phyloP scores from a whole-genome alignment of 2,329 filamentous ascomycete genomes.

The Didymella sp. region DNA sequence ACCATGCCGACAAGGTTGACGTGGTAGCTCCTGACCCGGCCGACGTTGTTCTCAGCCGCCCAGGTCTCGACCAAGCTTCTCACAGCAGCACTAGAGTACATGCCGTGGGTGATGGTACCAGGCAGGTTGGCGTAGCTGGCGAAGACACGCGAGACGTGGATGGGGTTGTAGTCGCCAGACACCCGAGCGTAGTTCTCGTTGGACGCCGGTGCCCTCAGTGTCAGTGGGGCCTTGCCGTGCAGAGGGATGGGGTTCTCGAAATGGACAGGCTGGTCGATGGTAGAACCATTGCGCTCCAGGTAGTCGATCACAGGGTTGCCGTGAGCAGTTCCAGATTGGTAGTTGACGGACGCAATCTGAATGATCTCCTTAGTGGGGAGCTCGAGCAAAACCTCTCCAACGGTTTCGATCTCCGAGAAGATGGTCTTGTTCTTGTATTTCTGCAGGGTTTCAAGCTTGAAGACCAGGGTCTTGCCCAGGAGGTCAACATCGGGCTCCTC shows the following conservation, averaged over 20 bases:
- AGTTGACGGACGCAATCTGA: conserved; percentile 96
- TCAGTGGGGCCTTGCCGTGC: conserved; percentile 87
- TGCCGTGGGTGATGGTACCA: conserved; percentile 97
- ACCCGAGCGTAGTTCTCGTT: conserved; percentile 98
- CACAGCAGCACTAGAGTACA: conserved; percentile 98
- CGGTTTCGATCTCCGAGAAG: conserved; percentile 89
- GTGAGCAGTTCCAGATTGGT: conserved; percentile 87
- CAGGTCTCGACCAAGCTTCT: conserved; percentile 96
- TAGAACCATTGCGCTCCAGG: conserved; percentile 86
- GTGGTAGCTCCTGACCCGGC: conserved; percentile 96
- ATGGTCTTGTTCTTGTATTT: conserved; percentile 94
- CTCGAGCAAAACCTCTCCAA: conserved; percentile 91
- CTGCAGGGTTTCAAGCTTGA: conserved; percentile 91
- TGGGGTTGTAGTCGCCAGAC: conserved; percentile 98
- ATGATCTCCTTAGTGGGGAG: conserved; percentile 97
- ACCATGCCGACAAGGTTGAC: conserved; percentile 99
- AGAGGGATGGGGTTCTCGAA: conserved; percentile 98
- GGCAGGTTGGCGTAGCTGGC: conserved; percentile 93
- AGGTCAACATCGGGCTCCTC: conserved; percentile 86
- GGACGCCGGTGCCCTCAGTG: conserved; percentile 87
- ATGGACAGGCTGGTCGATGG: conserved; percentile 93
- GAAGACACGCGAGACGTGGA: conserved; percentile 97
- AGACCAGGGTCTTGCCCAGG: conserved; percentile 89
- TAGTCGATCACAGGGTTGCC: conserved; percentile 98
- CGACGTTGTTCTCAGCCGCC: conserved; percentile 98